Evolutionary conservation across 768 basidiomycete species (phyloP).

Genomic region (Tricholoma saponaceum): DNA sequence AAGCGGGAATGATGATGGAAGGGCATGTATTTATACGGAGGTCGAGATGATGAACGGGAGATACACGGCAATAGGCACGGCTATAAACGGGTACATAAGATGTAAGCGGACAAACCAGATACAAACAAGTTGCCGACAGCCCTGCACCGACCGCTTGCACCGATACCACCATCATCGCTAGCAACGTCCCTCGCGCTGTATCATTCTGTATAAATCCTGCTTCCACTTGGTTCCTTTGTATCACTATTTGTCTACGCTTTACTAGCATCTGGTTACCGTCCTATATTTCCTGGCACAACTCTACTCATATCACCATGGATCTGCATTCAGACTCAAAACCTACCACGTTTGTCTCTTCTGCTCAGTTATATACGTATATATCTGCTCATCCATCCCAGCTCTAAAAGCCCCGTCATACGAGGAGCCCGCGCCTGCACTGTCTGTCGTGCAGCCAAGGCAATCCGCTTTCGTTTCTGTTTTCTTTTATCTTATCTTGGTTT

Average conservation of each 20-base stretch:
- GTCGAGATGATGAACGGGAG: constrained; percentile 14
- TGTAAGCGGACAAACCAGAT: constrained; percentile 28
- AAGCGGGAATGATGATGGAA: background rate
- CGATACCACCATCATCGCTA: constrained; percentile 7
- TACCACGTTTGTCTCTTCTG: constrained; percentile 24
- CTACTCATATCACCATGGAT: constrained; percentile 30
- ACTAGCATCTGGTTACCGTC: background rate
- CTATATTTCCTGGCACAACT: background rate
- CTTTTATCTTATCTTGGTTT: constrained; percentile 11
- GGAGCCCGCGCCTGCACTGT: constrained; percentile 75
- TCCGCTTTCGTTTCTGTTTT: constrained; percentile 2
- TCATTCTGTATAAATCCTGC: background rate
- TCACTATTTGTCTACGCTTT: background rate
- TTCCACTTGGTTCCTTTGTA: background rate
- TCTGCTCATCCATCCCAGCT: constrained; percentile 14
- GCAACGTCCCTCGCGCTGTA: constrained; percentile 4
- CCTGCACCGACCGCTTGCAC: constrained; percentile 14
- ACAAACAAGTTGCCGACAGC: constrained; percentile 31
- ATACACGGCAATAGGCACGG: constrained; percentile 12
- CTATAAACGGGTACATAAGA: constrained; percentile 20
- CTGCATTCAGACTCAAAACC: constrained; percentile 20
- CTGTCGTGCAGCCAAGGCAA: constrained; percentile 79
- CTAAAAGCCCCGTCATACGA: constrained; percentile 46
- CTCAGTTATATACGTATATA: background rate
- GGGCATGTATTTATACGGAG: background rate